These are phyloP conservation scores for Sanguinoderma infundibulare DNA, from an alignment of 1,284 basidiomycete genomes.

Conservation along the genomic window DNA sequence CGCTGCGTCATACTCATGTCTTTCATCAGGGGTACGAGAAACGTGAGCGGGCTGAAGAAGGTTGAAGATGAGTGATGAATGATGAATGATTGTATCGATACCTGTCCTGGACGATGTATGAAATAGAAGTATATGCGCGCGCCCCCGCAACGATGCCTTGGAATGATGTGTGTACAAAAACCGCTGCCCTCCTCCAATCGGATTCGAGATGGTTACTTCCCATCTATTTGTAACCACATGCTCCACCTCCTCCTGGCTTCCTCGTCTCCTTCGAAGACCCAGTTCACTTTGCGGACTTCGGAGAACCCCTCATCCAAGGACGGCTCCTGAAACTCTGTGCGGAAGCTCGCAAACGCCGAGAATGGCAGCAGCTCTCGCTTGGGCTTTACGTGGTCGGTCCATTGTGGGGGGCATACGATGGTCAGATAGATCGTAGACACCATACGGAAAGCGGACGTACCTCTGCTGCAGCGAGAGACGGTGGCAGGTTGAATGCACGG, in stretches of 20 bases:
- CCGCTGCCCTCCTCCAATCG: too few species aligned
- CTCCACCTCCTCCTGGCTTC: constrained; percentile 76
- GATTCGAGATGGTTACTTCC: constrained; percentile 42
- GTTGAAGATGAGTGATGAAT: constrained; percentile 43
- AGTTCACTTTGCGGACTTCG: constrained; percentile 79
- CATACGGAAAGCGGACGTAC: constrained; percentile 17
- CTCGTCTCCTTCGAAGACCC: constrained; percentile 76
- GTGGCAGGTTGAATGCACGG: constrained; percentile 66
- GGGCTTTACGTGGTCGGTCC: constrained; percentile 37
- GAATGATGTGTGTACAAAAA: background rate
- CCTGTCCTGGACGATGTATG: background rate
- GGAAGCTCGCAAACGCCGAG: constrained; percentile 65
- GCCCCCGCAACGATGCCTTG: background rate
- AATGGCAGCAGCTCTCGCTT: constrained; percentile 67
- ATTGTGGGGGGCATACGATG: background rate
- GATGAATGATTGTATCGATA: background rate
- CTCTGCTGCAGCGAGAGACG: constrained; percentile 40
- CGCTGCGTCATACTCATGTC: constrained; percentile 8
- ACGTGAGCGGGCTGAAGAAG: constrained; percentile 57
- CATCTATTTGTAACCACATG: constrained; percentile 78
- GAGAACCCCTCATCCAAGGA: constrained; percentile 70
- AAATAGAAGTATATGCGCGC: background rate
- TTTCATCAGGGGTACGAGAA: constrained; percentile 52
- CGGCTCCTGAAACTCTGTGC: constrained; percentile 71
- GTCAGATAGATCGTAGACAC: background rate